phyloP scores from a whole-genome alignment of 257 asterid species.

The Salvia miltiorrhiza region DNA sequence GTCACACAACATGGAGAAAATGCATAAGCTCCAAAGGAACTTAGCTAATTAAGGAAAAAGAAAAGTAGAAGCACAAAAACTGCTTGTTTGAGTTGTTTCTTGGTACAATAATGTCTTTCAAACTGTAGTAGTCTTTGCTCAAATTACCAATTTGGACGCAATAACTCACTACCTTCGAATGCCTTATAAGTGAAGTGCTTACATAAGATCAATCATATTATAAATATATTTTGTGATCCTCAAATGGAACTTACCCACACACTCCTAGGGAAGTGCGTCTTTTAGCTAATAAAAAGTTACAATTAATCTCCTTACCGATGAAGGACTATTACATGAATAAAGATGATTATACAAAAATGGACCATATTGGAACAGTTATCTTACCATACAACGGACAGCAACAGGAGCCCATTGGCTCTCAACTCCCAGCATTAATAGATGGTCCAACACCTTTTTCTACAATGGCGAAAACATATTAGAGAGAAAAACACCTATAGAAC shows the following conservation, averaged over 20 bases:
- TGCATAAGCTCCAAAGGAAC: slow-evolving; percentile 2
- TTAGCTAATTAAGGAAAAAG: not conserved
- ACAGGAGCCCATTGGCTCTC: slow-evolving; percentile 99
- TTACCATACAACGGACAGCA: slow-evolving; percentile 84
- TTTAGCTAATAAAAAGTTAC: not conserved
- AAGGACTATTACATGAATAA: slow-evolving; percentile 8
- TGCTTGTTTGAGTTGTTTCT: not conserved
- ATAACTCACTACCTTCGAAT: not conserved
- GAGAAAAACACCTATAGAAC: not conserved
- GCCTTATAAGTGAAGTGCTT: not conserved
- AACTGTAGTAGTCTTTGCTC: not conserved
- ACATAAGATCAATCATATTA: not conserved
- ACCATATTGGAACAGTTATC: slow-evolving; percentile 19
- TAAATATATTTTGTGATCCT: not conserved
- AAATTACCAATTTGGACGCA: not conserved
- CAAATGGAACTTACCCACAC: not conserved
- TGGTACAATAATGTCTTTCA: not conserved
- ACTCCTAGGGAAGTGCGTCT: not conserved
- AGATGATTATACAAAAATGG: not conserved
- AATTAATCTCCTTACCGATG: not conserved
- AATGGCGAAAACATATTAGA: too few relatives aligned
- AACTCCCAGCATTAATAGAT: slow-evolving; percentile 88
- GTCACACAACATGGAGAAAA: not conserved
- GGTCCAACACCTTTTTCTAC: slow-evolving; percentile 78
- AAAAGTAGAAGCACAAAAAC: not conserved